Conservation (phyloP, 352 stramenopile species). For the Phytophthora quininea region DNA sequence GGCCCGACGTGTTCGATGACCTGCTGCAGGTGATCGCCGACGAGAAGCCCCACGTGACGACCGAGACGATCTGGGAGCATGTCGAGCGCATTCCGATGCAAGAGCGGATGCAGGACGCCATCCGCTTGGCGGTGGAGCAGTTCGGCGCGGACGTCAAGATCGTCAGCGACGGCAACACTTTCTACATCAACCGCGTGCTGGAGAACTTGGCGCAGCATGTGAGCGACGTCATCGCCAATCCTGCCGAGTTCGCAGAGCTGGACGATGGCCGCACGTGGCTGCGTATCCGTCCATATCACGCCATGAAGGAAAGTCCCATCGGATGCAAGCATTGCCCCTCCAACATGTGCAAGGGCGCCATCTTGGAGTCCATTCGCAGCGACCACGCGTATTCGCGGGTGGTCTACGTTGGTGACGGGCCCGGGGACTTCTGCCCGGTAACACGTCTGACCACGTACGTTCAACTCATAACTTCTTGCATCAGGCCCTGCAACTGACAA, state of each 20-base stretch:
- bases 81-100: constrained; percentile 53
- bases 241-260: constrained; percentile 29
- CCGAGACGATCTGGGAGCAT: constrained; percentile 30
- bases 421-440: constrained; percentile 56
- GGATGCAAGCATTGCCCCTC: constrained; percentile 48
- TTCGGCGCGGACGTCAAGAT: constrained; percentile 47
- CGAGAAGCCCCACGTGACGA: constrained; percentile 38
- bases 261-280: constrained; percentile 19
- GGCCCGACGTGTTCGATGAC: constrained; percentile 58
- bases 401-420: constrained; percentile 66
- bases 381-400: constrained; percentile 34
- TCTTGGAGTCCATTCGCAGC: constrained; percentile 46
- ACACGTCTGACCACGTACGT: constrained; percentile 45
- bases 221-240: constrained; percentile 46
- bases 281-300: constrained; percentile 51
- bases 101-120: constrained; percentile 55
- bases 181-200: constrained; percentile 72
- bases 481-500: background rate
- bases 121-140: constrained; percentile 37
- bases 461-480: background rate
- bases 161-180: constrained; percentile 67
- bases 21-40: constrained; percentile 35
- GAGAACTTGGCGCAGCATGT: constrained; percentile 29
- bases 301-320: constrained; percentile 34
- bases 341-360: constrained; percentile 78